phyloP scores from a whole-genome alignment of 768 basidiomycete species.

The Sporobolomyces phaffii region DNA sequence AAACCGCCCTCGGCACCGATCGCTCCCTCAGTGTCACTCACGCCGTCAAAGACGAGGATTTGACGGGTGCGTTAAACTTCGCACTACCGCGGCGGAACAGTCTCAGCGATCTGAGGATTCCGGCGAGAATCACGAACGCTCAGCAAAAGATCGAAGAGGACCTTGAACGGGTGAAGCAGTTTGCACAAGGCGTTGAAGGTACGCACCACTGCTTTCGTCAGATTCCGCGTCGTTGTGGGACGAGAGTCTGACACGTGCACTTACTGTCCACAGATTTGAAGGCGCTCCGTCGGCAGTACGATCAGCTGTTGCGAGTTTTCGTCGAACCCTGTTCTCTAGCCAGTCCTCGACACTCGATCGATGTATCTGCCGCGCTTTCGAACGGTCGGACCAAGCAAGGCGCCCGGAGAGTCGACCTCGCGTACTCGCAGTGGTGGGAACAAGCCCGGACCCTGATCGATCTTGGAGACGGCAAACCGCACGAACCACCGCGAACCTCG shows the following conservation, averaged over 20 bases:
- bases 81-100: slow-evolving; percentile 39
- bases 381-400: slow-evolving; percentile 8
- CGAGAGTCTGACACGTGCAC: no score
- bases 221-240: no score
- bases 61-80: background rate
- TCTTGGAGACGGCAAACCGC: slow-evolving; percentile 36
- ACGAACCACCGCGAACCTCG: background rate
- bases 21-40: background rate
- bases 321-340: slow-evolving; percentile 2
- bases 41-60: background rate
- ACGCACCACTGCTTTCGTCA: slow-evolving; percentile 2
- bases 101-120: slow-evolving; percentile 44
- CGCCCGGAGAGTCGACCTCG: slow-evolving; percentile 27
- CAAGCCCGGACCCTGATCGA: slow-evolving; percentile 39
- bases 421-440: slow-evolving; percentile 39
- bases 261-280: slow-evolving; percentile 37
- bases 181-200: slow-evolving; percentile 43
- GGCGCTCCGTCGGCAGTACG: slow-evolving; percentile 18
- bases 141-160: slow-evolving; percentile 44
- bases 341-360: background rate
- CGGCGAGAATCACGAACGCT: slow-evolving; percentile 40
- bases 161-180: slow-evolving; percentile 42
- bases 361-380: background rate
- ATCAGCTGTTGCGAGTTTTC: slow-evolving; percentile 14
- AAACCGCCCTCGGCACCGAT: background rate